Conservation (phyloP, 371 early-diverging fungal species). For the Rhizopus sp. region DNA sequence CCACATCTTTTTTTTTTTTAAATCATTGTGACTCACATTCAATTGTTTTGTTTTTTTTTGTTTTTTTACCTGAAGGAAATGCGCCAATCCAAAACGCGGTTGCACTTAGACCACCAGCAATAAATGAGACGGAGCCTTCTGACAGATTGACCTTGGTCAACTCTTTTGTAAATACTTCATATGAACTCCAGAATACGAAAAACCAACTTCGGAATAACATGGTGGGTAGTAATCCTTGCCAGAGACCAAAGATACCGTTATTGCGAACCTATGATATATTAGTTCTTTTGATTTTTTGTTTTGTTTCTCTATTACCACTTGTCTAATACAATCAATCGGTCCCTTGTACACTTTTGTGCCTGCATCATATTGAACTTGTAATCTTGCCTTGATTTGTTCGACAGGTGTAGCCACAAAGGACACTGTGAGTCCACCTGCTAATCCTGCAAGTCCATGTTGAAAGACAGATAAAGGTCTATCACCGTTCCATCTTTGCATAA, state of each 20-base stretch:
- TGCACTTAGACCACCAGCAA: conserved; percentile 90
- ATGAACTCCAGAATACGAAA: conserved; percentile 88
- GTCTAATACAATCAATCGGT: conserved; percentile 82
- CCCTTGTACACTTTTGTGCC: conserved; percentile 73
- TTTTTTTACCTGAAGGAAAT: conserved; percentile 74
- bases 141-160: conserved; percentile 50
- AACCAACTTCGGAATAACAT: conserved; percentile 87
- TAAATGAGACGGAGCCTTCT: conserved; percentile 71
- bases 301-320: conserved; percentile 53
- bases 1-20: conserved; percentile 58
- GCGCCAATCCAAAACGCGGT: conserved; percentile 87
- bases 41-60: conserved; percentile 9
- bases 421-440: conserved; percentile 86
- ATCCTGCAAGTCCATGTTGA: conserved; percentile 76
- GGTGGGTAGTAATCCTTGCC: conserved; percentile 82
- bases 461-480: conserved; percentile 65
- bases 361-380: conserved; percentile 91
- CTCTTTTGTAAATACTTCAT: conserved; percentile 65
- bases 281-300: conserved; percentile 1
- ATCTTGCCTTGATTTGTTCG: conserved; percentile 79
- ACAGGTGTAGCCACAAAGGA: conserved; percentile 92
- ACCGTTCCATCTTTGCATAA: conserved; percentile 64
- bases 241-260: conserved; percentile 80
- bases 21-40: conserved; percentile 11
- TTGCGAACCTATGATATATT: conserved; percentile 50